Evolutionary conservation across 2,329 filamentous ascomycete species (phyloP), one percentile per base, ranked within the genome.

Genomic region (Cordyceps cateniannulata): DNA sequence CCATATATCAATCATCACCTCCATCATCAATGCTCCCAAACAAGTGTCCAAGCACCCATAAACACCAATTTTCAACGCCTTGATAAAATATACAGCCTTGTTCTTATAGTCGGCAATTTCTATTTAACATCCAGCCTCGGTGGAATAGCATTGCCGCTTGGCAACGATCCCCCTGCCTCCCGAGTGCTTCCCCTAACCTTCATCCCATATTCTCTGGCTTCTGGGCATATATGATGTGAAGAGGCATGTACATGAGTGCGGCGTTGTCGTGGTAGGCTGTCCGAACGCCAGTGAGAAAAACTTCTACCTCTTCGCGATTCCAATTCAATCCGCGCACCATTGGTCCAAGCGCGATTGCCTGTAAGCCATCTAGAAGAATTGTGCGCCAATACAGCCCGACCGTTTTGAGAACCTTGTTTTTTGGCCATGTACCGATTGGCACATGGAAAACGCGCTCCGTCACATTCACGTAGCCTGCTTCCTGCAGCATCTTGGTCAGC

Each of bases 351-450:
- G 78, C 77, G 62, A 82, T 81, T 7, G 79, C 79, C 63, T 82
- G 77, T 16, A 81, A 67, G 14, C 79, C 80, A 63, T 82, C 78
- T 2, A 79, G 69, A 49, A 82, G 68, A 47, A 81, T 78, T 8
- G 77, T 80, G 50, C 77, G 73, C 78, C 78, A 81, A 67, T 81
- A 81, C 18, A 79, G 65, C 0, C 81, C 81, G 22, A 82, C 79
- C 51, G 76, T 75, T 68, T 82, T 83, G 52, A 81, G 69, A 4
- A 75, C 72, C 60, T 77, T 76, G 62, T 83, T 81, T 62, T 75
- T 79, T 3, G 81, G 77, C 81, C 81, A 84, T 0, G 77, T 76
- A 1, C 82, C 82, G 40, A 84, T 77, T 1, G 82, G 82, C 4
- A 84, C 73, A 68, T 80, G 79, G 59, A 81, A 79, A 16, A 79